phyloP scores from a whole-genome alignment of 257 asterid genomes.

The Nicotiana attenuata region DNA sequence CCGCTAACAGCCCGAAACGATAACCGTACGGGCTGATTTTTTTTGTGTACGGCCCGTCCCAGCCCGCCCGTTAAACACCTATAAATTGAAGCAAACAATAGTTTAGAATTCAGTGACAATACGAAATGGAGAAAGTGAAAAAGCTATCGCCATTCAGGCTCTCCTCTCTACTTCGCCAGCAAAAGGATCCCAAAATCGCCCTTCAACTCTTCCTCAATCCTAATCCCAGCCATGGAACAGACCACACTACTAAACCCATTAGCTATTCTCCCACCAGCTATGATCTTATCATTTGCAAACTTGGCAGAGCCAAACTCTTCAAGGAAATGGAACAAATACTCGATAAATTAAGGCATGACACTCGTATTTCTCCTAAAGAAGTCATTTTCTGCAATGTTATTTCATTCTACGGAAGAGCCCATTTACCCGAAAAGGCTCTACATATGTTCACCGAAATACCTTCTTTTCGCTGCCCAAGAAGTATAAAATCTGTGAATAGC shows the following conservation, averaged over 20 bases:
- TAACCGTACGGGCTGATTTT: too few species aligned
- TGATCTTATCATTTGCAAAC: constrained; percentile 74
- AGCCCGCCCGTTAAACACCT: too few species aligned
- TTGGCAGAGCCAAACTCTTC: constrained; percentile 72
- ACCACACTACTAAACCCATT: constrained; percentile 40
- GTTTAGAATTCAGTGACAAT: too few species aligned
- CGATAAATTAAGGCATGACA: constrained; percentile 37
- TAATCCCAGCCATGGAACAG: constrained; percentile 29
- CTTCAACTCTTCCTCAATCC: constrained; percentile 74
- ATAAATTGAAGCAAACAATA: too few species aligned
- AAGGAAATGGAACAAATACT: constrained; percentile 52
- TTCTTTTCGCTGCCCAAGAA: constrained; percentile 46
- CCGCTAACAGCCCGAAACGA: too few species aligned
- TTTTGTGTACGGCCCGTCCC: too few species aligned
- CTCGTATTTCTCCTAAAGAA: constrained; percentile 51
- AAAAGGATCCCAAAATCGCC: constrained; percentile 60
- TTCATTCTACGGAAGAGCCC: constrained; percentile 53
- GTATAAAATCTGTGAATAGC: constrained; percentile 58
- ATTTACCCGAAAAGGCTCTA: constrained; percentile 50
- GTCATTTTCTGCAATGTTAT: constrained; percentile 62
- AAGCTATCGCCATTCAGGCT: constrained; percentile 62
- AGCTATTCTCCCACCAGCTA: constrained; percentile 62
- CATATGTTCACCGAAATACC: constrained; percentile 53
- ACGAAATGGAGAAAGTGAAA: constrained; percentile 43
- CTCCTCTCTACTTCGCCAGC: constrained; percentile 64